Evolutionary conservation across 495 filamentous ascomycete genomes (phyloP).

Genomic region (Tetracladium setigerum): DNA sequence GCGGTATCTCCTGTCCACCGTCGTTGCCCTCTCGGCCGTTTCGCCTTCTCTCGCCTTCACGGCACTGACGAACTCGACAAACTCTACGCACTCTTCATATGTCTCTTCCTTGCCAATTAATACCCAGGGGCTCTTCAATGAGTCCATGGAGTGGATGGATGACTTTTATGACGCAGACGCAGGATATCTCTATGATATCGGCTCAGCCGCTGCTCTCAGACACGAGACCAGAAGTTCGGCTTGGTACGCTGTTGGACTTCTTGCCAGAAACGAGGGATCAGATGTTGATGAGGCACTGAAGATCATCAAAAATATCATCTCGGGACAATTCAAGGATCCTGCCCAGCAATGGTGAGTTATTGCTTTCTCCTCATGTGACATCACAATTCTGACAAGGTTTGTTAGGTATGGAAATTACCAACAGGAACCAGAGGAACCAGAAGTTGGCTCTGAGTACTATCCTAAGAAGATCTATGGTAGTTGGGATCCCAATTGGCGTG

Average conservation of each 20-base stretch:
- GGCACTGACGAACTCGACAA: too few relatives aligned
- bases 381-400: not conserved
- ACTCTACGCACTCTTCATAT: conserved; percentile 3
- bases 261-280: conserved; percentile 28
- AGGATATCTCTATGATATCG: conserved; percentile 12
- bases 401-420: conserved; percentile 30
- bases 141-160: conserved; percentile 26
- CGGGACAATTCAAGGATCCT: conserved; percentile 29
- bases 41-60: too few relatives aligned
- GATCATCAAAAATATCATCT: conserved; percentile 33
- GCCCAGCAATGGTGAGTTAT: conserved; percentile 22
- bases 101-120: conserved; percentile 4
- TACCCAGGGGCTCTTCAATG: conserved; percentile 18
- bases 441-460: conserved; percentile 29
- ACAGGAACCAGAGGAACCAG: conserved; percentile 30
- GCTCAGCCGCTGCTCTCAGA: conserved; percentile 13
- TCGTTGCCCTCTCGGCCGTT: too few relatives aligned
- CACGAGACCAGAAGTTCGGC: conserved; percentile 30
- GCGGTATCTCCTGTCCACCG: too few relatives aligned
- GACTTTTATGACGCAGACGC: conserved; percentile 22
- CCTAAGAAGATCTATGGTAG: conserved; percentile 25
- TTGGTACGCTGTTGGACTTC: conserved; percentile 33
- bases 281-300: conserved; percentile 30
- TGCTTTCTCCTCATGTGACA: not conserved
- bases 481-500: conserved; percentile 39